Base-by-base conservation (phyloP, 139 green algal genomes). In the Micractinium sp. region DNA sequence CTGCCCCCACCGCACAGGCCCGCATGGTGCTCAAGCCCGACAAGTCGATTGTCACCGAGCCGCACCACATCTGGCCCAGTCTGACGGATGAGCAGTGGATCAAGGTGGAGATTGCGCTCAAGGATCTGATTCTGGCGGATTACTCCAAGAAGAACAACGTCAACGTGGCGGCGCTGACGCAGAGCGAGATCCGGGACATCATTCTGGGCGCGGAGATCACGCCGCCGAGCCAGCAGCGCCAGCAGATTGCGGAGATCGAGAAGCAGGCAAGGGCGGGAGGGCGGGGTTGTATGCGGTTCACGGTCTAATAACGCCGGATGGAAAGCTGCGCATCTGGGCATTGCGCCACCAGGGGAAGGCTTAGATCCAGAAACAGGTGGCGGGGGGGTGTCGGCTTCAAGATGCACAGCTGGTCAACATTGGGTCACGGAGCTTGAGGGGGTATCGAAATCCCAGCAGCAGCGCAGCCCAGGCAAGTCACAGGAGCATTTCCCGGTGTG, bases 121-220 rank as follows among this genome's bases (percentile, higher is more conserved):
- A 98, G 95, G 98, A 99, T 89, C 95, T 99, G 33, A 99, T 99
- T 90, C 92, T 99, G 88, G 97, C 95, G 14, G 98, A 99, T 94
- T 99, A 99, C 92, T 94, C 96, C 86, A 99, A 99, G 95, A 99
- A 99, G 95, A 99, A 99, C 96, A 99, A 99, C 87, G 98, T 99
- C 85, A 99, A 99, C 91, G 96, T 98, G 90, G 94, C 93, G 31
- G 97, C 97, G n/a, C 94, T 99, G 56, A 99, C 97, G 41, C 95
- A 99, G 92, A 95, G 78, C 31, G 98, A 99, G 96, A 99, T 99
- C 93, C 94, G 98, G 22, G 98, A 99, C 94, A 99, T 99, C 94
- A 99, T 99, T 89, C 92, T 99, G 89, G 98, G 98, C 41, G 98
- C 98, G 25, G 98, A 99, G 92, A 99, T 99, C 93, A 97, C 97